These are phyloP conservation scores for Tieghemostelium lacteum DNA, from an alignment of 78 protist genomes.

Conservation along the genomic window DNA sequence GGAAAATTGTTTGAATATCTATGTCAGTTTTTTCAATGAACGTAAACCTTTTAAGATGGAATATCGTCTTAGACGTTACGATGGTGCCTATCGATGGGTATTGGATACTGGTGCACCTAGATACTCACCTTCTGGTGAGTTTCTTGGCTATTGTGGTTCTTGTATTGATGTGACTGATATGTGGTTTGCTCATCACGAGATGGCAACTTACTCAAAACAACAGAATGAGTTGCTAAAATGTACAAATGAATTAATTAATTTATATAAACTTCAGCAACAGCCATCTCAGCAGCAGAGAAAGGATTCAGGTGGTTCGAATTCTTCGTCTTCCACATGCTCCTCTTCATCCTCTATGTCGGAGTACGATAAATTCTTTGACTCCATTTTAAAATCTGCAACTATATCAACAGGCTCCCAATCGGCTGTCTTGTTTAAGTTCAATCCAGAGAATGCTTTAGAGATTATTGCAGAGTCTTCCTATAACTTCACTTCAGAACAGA, in stretches of 20 bases:
- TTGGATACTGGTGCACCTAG: conserved; percentile 41
- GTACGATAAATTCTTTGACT: neutral
- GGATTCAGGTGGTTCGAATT: too few species aligned
- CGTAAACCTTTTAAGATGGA: conserved; percentile 48
- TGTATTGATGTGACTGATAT: conserved; percentile 62
- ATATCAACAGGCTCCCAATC: conserved; percentile 4
- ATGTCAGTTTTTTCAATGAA: neutral
- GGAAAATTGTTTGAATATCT: conserved; percentile 12
- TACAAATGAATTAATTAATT: neutral
- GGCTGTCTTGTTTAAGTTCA: conserved; percentile 6
- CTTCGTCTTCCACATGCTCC: too few species aligned
- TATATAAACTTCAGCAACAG: neutral
- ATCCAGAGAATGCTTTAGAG: conserved; percentile 16
- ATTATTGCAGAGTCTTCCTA: neutral
- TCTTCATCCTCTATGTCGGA: too few species aligned
- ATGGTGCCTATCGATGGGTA: conserved; percentile 62
- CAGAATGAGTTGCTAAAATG: conserved; percentile 11
- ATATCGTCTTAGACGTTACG: conserved; percentile 20
- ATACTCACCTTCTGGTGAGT: neutral
- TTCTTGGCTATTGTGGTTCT: conserved; percentile 44
- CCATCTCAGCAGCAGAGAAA: neutral
- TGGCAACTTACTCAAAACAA: conserved; percentile 16
- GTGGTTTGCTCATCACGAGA: conserved; percentile 61
- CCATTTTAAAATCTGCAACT: neutral
- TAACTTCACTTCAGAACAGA: neutral